Conservation (phyloP, 441 rosid species). For the Dalechampia spathulata region DNA sequence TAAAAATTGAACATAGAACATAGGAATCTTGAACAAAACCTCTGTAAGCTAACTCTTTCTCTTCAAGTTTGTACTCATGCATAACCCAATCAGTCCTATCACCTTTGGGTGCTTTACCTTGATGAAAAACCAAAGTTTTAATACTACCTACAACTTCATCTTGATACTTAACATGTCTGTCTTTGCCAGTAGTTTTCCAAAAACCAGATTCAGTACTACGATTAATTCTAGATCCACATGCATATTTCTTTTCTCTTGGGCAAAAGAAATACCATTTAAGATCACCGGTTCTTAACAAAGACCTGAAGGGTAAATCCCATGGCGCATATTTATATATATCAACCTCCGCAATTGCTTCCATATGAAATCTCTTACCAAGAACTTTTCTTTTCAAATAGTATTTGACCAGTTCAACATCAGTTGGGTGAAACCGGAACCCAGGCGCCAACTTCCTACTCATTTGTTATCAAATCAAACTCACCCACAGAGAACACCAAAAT, state of each 20-base stretch:
- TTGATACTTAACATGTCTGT: slow-evolving; percentile 38
- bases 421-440: slow-evolving; percentile 81
- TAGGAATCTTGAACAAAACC: slow-evolving; percentile 54
- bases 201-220: slow-evolving; percentile 54
- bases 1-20: slow-evolving; percentile 48
- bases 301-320: slow-evolving; percentile 37
- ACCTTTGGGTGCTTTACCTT: slow-evolving; percentile 46
- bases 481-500: too few relatives aligned
- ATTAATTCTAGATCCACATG: slow-evolving; percentile 38
- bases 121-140: slow-evolving; percentile 59
- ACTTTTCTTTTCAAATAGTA: slow-evolving; percentile 64
- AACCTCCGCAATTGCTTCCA: slow-evolving; percentile 46
- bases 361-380: slow-evolving; percentile 33
- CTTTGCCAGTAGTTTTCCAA: slow-evolving; percentile 86
- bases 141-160: slow-evolving; percentile 47
- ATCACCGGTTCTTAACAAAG: slow-evolving; percentile 39
- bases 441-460: slow-evolving; percentile 44
- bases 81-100: slow-evolving; percentile 80
- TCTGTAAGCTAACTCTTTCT: slow-evolving; percentile 28
- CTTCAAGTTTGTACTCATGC: slow-evolving; percentile 70
- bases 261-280: slow-evolving; percentile 81
- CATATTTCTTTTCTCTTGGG: slow-evolving; percentile 56
- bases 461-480: too few relatives aligned
- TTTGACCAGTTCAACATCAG: slow-evolving; percentile 56
- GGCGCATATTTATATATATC: slow-evolving; percentile 63